Conservation (phyloP, 2,329 filamentous ascomycete genomes). For the Macrophomina phaseolina region DNA sequence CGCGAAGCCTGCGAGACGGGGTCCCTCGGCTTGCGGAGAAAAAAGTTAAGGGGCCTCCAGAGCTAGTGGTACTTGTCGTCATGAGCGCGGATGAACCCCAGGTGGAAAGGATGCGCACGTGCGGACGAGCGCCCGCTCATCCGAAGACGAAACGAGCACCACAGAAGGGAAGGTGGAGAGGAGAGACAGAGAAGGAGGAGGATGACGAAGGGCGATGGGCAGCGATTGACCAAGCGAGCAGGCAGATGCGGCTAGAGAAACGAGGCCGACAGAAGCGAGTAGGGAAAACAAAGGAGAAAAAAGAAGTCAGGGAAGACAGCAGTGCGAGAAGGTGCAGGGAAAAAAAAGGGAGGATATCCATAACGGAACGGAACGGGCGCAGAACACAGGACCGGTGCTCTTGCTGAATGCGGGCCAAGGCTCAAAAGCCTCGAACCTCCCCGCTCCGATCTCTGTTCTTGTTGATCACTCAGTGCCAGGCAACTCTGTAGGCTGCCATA, state of each 20-base stretch:
- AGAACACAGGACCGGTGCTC: not conserved
- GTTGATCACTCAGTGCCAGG: conserved; percentile 7
- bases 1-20: not conserved
- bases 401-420: not conserved
- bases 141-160: not conserved
- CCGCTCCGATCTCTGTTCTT: conserved; percentile 28
- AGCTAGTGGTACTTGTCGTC: conserved; percentile 1
- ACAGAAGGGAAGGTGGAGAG: not conserved
- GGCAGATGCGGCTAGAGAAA: not conserved
- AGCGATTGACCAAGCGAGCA: not conserved
- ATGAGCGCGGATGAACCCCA: not conserved
- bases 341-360: not conserved
- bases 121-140: too few relatives aligned
- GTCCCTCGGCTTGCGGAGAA: not conserved
- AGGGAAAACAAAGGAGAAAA: not conserved
- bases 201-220: not conserved
- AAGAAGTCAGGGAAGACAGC: not conserved
- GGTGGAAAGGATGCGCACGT: not conserved
- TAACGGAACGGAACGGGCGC: not conserved
- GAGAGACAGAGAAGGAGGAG: not conserved
- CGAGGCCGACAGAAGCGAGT: not conserved
- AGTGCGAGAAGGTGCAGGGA: too few relatives aligned
- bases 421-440: not conserved
- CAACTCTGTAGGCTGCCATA: not conserved
- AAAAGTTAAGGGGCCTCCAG: not conserved